Evolutionary conservation across 257 asterid genomes (phyloP), one percentile per base, ranked within the genome.

Genomic region (Haberlea rhodopensis): DNA sequence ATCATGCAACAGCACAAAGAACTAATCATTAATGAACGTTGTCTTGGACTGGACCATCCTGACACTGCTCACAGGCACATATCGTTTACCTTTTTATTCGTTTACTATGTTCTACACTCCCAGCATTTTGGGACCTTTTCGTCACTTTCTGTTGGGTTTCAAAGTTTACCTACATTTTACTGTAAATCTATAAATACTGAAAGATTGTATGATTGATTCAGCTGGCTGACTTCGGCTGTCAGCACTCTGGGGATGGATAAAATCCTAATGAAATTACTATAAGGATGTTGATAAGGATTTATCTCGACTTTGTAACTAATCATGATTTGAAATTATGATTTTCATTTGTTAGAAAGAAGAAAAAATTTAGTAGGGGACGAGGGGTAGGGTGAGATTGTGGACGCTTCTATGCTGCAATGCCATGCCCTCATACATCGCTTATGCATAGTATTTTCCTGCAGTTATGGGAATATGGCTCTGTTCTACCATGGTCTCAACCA

Each of bases 381-480:
- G 6, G 4, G 6, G 48, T 11, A 3, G 48, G 4, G 15, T 40
- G 48, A 13, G 5, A 40, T 13, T 5, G 6, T 56, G 23, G 22
- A 29, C 15, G 61, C 61, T 56, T 26, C 21, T 13, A n/a, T 15
- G 37, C 8, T 26, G 9, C 10, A 25, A 9, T n/a, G n/a, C n/a
- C 16, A 18, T n/a, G n/a, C 23, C 32, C 5, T 27, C 15, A 3
- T 16, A 11, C 21, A 5, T 62, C 29, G 40, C 54, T 71, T 45
- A 72, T 53, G 29, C 23, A 19, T 32, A 2, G 20, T 7, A 19
- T 5, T 58, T 65, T 55, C 5, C 55, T 79, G 80, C 94, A 94
- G 99, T 71, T 94, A 94, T 57, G 97, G 99, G 68, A 94, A 90
- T 78, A 87, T 94, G 99, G 99, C 97, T 68, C 85, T 90, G 48